A percentile compares a stretch with the other conserved stretches of the same genome.
These are phyloP conservation scores for Penicillium maclennaniae DNA, from an alignment of 495 filamentous ascomycete species.

Conservation along the genomic window DNA sequence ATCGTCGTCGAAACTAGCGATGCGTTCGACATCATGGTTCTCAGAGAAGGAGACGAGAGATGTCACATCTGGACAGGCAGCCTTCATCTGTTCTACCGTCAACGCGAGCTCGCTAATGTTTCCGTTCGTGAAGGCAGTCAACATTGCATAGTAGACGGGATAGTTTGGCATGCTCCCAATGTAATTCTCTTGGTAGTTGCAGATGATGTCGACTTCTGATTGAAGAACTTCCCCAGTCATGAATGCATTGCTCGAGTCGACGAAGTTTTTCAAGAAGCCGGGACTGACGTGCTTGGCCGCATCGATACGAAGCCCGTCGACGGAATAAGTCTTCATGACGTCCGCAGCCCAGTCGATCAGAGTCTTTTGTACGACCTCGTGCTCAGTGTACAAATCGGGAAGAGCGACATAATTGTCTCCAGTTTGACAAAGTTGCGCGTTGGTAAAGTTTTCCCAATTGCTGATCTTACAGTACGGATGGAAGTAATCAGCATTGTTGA, in stretches of 20 bases:
- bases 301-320: slow-evolving; percentile 77
- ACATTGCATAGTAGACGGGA: slow-evolving; percentile 61
- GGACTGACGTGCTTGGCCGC: slow-evolving; percentile 68
- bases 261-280: slow-evolving; percentile 61
- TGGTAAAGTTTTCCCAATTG: slow-evolving; percentile 56
- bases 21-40: slow-evolving; percentile 70
- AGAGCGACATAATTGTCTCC: slow-evolving; percentile 57
- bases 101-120: slow-evolving; percentile 51
- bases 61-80: slow-evolving; percentile 52
- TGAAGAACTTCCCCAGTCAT: slow-evolving; percentile 63
- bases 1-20: slow-evolving; percentile 45
- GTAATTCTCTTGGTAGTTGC: slow-evolving; percentile 44
- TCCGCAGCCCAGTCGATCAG: slow-evolving; percentile 60
- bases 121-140: slow-evolving; percentile 55
- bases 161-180: slow-evolving; percentile 63
- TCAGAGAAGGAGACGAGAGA: slow-evolving; percentile 69
- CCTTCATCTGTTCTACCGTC: slow-evolving; percentile 47
- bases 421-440: slow-evolving; percentile 54
- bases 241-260: slow-evolving; percentile 54
- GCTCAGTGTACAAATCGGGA: slow-evolving; percentile 66
- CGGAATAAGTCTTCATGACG: slow-evolving; percentile 61
- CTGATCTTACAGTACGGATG: slow-evolving; percentile 61
- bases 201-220: slow-evolving; percentile 50
- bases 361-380: slow-evolving; percentile 49
- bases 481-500: slow-evolving; percentile 60